Percentiles rank a stretch among this genome's conserved stretches.
phyloP scores from a whole-genome alignment of 495 filamentous ascomycete species.

The Penicillium ucsense region DNA sequence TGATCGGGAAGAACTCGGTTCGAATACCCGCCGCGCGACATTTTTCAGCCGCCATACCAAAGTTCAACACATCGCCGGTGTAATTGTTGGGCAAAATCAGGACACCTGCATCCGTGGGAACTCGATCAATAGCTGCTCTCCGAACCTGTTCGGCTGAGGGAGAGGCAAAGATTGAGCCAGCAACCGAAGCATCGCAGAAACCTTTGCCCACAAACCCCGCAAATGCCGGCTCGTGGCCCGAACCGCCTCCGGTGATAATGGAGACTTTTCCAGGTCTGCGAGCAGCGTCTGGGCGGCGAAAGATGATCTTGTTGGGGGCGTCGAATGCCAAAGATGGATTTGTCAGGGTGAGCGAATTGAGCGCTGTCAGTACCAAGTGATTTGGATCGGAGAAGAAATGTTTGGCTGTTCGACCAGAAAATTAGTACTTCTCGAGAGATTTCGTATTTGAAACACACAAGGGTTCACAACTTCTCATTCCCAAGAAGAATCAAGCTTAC shows the following conservation, averaged over 20 bases:
- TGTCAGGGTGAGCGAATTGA: constrained; percentile 67
- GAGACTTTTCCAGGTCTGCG: constrained; percentile 52
- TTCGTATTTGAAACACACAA: too few species aligned
- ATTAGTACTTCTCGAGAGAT: too few species aligned
- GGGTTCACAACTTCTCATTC: too few species aligned
- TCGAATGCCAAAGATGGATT: constrained; percentile 84
- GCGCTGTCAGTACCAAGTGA: constrained; percentile 67
- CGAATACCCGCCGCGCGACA: constrained; percentile 68
- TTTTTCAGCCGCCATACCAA: constrained; percentile 91
- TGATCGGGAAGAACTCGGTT: constrained; percentile 89
- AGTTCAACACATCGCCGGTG: constrained; percentile 79
- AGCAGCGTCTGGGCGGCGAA: constrained; percentile 52
- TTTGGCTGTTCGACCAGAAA: constrained; percentile 40
- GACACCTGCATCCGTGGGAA: constrained; percentile 62
- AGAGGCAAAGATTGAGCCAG: constrained; percentile 88
- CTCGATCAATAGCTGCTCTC: constrained; percentile 59
- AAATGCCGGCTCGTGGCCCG: constrained; percentile 89
- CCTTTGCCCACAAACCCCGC: constrained; percentile 61
- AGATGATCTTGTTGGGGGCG: constrained; percentile 73
- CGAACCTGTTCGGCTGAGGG: constrained; percentile 83
- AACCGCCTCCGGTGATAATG: constrained; percentile 82
- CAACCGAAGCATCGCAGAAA: constrained; percentile 75
- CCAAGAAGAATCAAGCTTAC: too few species aligned
- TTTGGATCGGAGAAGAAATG: constrained; percentile 89
- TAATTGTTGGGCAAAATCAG: constrained; percentile 61